Percentiles rank a stretch among this genome's conserved stretches.
Evolutionary conservation across 371 early-diverging fungal genomes (phyloP).

Genomic region (Quaeritorhiza haematococci): DNA sequence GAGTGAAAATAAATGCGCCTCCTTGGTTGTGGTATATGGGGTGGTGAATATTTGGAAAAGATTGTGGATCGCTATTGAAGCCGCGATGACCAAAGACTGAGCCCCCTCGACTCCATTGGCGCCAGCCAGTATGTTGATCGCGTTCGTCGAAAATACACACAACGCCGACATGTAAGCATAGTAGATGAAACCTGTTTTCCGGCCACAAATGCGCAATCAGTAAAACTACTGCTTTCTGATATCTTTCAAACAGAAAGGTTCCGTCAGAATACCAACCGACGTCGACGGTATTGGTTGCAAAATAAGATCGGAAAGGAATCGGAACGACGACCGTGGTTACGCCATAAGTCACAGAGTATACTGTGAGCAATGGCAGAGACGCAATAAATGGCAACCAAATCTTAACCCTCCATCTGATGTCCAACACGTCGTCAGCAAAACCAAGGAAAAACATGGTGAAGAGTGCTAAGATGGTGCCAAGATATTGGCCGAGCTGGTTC

Average conservation of each 20-base stretch:
- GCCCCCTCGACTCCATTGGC: constrained; percentile 97
- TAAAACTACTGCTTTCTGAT: neutral
- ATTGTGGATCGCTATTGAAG: constrained; percentile 79
- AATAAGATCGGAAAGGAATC: constrained; percentile 62
- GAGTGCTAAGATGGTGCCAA: constrained; percentile 82
- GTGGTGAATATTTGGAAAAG: constrained; percentile 40
- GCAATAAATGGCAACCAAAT: constrained; percentile 91
- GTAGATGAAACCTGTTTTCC: constrained; percentile 68
- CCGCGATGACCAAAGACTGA: constrained; percentile 84
- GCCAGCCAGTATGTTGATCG: constrained; percentile 97
- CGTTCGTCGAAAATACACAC: constrained; percentile 92
- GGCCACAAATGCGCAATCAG: neutral
- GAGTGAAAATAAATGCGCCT: constrained; percentile 75
- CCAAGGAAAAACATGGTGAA: constrained; percentile 94
- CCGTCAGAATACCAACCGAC: constrained; percentile 74
- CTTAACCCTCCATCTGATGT: constrained; percentile 94
- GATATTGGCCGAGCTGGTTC: constrained; percentile 70
- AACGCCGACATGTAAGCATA: constrained; percentile 88
- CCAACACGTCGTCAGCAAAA: constrained; percentile 96
- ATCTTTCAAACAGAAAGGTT: neutral
- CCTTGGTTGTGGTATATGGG: constrained; percentile 36
- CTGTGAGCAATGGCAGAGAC: constrained; percentile 86
- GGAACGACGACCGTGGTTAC: constrained; percentile 86
- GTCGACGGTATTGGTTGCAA: constrained; percentile 67
- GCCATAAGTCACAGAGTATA: constrained; percentile 87